Percentiles rank a stretch among this genome's conserved stretches.
Conservation (phyloP, 2,329 filamentous ascomycete genomes). For the Nigrograna mackinnonii region DNA sequence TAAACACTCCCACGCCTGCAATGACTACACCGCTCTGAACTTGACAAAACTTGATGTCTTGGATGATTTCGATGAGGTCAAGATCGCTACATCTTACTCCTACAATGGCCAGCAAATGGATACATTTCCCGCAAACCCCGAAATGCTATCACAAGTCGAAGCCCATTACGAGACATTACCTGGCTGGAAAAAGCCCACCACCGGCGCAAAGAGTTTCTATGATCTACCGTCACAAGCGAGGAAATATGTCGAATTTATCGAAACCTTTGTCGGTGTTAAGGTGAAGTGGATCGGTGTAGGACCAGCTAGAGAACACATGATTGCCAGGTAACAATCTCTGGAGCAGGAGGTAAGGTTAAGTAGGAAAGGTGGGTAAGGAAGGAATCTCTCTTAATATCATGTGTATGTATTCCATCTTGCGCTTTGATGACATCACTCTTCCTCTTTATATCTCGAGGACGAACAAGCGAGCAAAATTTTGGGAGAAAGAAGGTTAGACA, state of each 20-base stretch:
- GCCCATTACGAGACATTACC: constrained; percentile 70
- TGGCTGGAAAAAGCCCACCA: constrained; percentile 71
- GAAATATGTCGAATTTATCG: constrained; percentile 69
- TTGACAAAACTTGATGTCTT: constrained; percentile 72
- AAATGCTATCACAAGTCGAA: constrained; percentile 61
- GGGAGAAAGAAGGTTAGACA: too few relatives aligned
- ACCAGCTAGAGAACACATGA: constrained; percentile 67
- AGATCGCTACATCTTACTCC: constrained; percentile 73
- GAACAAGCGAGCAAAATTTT: too few relatives aligned
- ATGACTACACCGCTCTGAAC: constrained; percentile 69
- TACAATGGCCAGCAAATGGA: constrained; percentile 59
- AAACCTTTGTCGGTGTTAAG: constrained; percentile 66
- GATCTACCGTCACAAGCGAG: constrained; percentile 67
- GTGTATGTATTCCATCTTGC: too few relatives aligned
- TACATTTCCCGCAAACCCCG: constrained; percentile 68
- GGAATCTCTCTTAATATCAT: too few relatives aligned
- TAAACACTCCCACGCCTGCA: constrained; percentile 67
- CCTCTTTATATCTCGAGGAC: too few relatives aligned
- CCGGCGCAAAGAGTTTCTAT: constrained; percentile 61
- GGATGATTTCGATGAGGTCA: constrained; percentile 74
- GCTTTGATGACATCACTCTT: too few relatives aligned
- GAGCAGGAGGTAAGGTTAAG: too few relatives aligned
- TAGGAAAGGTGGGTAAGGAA: too few relatives aligned
- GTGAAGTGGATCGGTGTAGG: constrained; percentile 70
- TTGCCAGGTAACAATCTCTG: constrained; percentile 53